Conservation (phyloP, 2,329 filamentous ascomycete species). For the Exophiala dermatitidis region DNA sequence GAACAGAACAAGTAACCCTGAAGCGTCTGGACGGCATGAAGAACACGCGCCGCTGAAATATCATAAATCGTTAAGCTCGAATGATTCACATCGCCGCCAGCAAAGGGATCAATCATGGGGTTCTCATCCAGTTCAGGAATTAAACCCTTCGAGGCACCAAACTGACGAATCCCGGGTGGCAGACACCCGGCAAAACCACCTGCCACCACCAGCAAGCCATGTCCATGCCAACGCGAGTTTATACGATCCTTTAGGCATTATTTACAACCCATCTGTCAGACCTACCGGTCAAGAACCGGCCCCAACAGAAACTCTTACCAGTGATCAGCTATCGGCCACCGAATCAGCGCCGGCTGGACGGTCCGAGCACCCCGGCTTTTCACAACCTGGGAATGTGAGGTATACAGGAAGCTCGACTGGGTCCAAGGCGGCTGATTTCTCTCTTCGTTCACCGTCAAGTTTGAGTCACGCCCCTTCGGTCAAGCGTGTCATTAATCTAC, state of each 20-base stretch:
- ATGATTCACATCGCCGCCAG: constrained; percentile 3
- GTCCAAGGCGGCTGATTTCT: constrained; percentile 4
- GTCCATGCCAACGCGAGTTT: neutral
- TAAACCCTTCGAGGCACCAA: neutral
- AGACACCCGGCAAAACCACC: neutral
- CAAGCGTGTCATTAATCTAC: constrained; percentile 17
- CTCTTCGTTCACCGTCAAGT: constrained; percentile 14
- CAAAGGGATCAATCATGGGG: constrained; percentile 1
- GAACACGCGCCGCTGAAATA: constrained; percentile 1
- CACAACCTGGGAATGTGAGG: neutral
- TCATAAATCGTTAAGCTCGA: constrained; percentile 1
- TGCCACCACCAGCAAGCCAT: neutral
- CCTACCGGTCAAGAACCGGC: neutral
- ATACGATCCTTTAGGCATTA: neutral
- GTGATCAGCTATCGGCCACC: constrained; percentile 15
- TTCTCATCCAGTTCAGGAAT: constrained; percentile 1
- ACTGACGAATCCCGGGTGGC: neutral
- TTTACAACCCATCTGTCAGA: neutral
- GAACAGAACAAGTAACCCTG: constrained; percentile 3
- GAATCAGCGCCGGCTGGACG: constrained; percentile 7
- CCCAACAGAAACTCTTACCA: constrained; percentile 1
- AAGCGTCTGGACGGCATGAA: neutral
- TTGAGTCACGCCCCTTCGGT: constrained; percentile 18
- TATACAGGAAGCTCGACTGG: neutral
- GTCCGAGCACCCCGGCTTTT: neutral